A percentile compares a stretch with the other conserved stretches of the same genome.
phyloP scores from a whole-genome alignment of 257 asterid species.

The Eustoma russellianum region DNA sequence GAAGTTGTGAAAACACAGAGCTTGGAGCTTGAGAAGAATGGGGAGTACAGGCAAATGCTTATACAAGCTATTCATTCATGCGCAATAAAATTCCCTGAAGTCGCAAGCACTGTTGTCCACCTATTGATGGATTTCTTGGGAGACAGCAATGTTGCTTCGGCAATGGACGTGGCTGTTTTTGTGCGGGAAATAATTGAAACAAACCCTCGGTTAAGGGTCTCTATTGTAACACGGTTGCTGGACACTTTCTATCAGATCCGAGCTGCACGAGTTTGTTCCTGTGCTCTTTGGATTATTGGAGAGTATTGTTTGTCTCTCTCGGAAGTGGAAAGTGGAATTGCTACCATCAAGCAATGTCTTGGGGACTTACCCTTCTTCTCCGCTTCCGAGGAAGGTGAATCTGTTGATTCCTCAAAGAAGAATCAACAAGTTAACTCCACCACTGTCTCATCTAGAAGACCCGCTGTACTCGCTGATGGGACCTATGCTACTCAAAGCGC shows the following conservation, averaged over 20 bases:
- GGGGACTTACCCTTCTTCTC: conserved; percentile 88
- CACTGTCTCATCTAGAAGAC: conserved; percentile 84
- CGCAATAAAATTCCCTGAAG: conserved; percentile 93
- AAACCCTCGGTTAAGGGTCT: conserved; percentile 80
- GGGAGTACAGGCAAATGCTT: conserved; percentile 92
- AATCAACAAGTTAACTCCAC: conserved; percentile 62
- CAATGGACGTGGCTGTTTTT: conserved; percentile 78
- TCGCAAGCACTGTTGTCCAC: conserved; percentile 94
- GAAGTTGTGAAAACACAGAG: conserved; percentile 94
- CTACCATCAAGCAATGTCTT: conserved; percentile 90
- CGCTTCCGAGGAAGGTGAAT: conserved; percentile 68
- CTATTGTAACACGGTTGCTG: conserved; percentile 73
- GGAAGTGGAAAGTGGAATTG: conserved; percentile 80
- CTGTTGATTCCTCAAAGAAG: conserved; percentile 55
- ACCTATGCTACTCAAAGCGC: conserved; percentile 98
- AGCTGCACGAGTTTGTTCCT: conserved; percentile 84
- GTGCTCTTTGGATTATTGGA: conserved; percentile 96
- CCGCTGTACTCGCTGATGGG: conserved; percentile 93
- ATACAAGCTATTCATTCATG: conserved; percentile 96
- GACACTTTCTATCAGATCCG: conserved; percentile 92
- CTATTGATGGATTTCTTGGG: conserved; percentile 97
- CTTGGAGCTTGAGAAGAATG: conserved; percentile 92
- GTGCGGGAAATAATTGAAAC: conserved; percentile 93
- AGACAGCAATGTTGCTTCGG: conserved; percentile 86
- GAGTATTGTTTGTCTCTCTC: conserved; percentile 81